Conservation (phyloP, 176 grass and related monocot species). For the Zea luxurians region DNA sequence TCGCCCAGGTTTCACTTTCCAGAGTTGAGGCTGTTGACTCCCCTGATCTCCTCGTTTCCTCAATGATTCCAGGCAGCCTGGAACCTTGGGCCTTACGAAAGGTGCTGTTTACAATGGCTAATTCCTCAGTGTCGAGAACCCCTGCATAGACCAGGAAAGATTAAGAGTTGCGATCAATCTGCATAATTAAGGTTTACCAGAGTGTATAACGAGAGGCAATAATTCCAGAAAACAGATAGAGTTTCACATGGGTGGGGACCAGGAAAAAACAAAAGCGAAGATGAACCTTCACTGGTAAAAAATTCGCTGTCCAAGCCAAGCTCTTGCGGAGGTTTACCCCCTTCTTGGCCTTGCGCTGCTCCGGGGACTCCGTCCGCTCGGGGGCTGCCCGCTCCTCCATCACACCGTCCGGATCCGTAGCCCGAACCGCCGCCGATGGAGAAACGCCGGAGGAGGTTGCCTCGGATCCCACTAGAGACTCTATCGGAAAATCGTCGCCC, state of each 20-base stretch:
- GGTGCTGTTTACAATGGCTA: constrained; percentile 69
- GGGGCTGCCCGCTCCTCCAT: constrained; percentile 30
- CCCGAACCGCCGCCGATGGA: not conserved
- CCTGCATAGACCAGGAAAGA: constrained; percentile 34
- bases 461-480: not conserved
- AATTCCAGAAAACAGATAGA: not conserved
- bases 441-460: not conserved
- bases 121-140: constrained; percentile 74
- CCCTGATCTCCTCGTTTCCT: constrained; percentile 63
- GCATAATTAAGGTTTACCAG: no score
- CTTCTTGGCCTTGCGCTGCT: constrained; percentile 40
- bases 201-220: not conserved
- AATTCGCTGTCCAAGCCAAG: constrained; percentile 88
- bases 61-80: constrained; percentile 52
- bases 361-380: constrained; percentile 55
- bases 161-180: no score
- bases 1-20: constrained; percentile 51
- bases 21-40: constrained; percentile 66
- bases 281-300: constrained; percentile 70
- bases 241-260: not conserved
- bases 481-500: not conserved
- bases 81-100: constrained; percentile 50
- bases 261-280: not conserved
- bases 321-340: constrained; percentile 69
- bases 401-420: constrained; percentile 30